Evolutionary conservation across 2,329 filamentous ascomycete genomes (phyloP).

Genomic region (Lasiodiplodia citricola): DNA sequence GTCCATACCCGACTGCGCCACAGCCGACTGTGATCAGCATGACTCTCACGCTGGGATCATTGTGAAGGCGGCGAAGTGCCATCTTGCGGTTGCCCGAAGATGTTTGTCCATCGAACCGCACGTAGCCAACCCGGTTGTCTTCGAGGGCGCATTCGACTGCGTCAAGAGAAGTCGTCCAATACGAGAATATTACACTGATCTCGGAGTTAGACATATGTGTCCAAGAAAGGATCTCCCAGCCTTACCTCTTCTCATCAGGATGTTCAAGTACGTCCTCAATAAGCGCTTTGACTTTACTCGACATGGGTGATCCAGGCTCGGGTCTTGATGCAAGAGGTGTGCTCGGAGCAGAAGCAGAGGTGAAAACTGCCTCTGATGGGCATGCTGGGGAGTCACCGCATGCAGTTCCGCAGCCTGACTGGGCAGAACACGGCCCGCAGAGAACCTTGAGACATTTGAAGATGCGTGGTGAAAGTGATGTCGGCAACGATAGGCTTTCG

Average conservation of each 20-base stretch:
- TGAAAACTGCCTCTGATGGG: background rate
- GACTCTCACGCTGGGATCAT: slow-evolving; percentile 46
- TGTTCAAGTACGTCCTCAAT: background rate
- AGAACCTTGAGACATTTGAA: background rate
- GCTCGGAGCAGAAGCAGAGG: background rate
- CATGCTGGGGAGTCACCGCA: background rate
- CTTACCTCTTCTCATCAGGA: background rate
- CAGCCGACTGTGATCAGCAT: slow-evolving; percentile 58
- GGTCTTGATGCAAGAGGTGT: background rate
- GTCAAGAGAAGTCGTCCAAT: slow-evolving; percentile 57
- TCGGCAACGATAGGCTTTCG: background rate
- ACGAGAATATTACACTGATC: slow-evolving; percentile 58
- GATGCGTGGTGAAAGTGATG: background rate
- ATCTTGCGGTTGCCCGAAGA: background rate
- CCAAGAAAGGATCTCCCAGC: background rate
- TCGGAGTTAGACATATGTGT: background rate
- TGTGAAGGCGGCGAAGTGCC: slow-evolving; percentile 36
- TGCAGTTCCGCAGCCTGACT: background rate
- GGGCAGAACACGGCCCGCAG: background rate
- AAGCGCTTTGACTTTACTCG: background rate
- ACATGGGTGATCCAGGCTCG: background rate
- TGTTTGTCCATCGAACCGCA: background rate
- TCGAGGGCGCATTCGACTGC: slow-evolving; percentile 50
- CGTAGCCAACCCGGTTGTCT: slow-evolving; percentile 26
- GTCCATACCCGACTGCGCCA: slow-evolving; percentile 56